A percentile compares a stretch with the other conserved stretches of the same genome.
These are phyloP conservation scores for Cornus suecica DNA, from an alignment of 148 eudicot genomes.

Conservation along the genomic window DNA sequence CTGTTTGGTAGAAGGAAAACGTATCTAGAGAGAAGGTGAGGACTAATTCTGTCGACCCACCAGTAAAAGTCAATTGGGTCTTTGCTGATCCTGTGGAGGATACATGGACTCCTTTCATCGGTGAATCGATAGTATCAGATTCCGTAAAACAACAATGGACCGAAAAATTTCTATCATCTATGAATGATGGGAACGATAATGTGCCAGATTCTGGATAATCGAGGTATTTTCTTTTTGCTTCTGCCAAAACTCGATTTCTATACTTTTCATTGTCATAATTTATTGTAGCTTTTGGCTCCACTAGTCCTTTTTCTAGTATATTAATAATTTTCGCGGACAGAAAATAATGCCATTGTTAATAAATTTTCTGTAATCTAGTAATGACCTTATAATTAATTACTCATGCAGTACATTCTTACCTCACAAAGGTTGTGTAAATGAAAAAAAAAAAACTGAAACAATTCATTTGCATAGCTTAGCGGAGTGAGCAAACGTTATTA, in stretches of 20 bases:
- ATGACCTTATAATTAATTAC: neutral
- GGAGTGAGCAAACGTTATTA: neutral
- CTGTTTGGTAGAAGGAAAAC: slow-evolving; percentile 17
- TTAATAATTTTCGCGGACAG: too few species aligned
- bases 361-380: neutral
- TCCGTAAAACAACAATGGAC: slow-evolving; percentile 39
- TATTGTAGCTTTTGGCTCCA: too few species aligned
- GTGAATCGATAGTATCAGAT: slow-evolving; percentile 30
- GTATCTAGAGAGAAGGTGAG: slow-evolving; percentile 11
- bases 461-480: neutral
- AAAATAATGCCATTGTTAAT: neutral
- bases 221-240: slow-evolving; percentile 10
- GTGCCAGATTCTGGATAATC: neutral
- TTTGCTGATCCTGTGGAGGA: slow-evolving; percentile 30
- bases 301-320: neutral
- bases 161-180: slow-evolving; percentile 20
- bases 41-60: slow-evolving; percentile 20
- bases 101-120: slow-evolving; percentile 39
- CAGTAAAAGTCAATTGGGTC: slow-evolving; percentile 46
- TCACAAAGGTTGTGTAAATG: neutral
- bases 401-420: neutral
- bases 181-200: slow-evolving; percentile 12
- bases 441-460: neutral
- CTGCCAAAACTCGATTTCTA: neutral
- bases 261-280: too few species aligned